phyloP scores from a whole-genome alignment of 2,329 filamentous ascomycete species.

The Septoria linicola region DNA sequence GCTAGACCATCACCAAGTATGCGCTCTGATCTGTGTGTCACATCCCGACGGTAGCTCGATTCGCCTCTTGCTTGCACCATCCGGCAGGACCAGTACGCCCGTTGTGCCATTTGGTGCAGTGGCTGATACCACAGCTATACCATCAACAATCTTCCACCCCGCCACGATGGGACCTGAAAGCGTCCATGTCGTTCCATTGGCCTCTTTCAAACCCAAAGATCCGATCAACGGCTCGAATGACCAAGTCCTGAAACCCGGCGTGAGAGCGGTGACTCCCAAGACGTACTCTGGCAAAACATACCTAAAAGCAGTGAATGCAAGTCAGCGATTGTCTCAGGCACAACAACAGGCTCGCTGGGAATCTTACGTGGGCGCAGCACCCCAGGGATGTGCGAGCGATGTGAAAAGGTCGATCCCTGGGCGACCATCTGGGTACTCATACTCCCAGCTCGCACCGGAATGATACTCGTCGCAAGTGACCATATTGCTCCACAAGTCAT shows the following conservation, averaged over 20 bases:
- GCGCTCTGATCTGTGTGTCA: background rate
- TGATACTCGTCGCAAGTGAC: constrained; percentile 39
- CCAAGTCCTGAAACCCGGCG: constrained; percentile 35
- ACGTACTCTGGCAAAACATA: constrained; percentile 46
- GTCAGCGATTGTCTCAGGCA: too few species aligned
- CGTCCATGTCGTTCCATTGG: constrained; percentile 32
- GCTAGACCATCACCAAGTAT: background rate
- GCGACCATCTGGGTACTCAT: constrained; percentile 40
- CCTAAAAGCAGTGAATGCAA: too few species aligned
- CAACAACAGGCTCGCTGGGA: too few species aligned
- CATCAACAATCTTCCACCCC: constrained; percentile 26
- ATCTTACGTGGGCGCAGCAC: too few species aligned
- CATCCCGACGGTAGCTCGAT: background rate
- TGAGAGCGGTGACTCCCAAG: constrained; percentile 31
- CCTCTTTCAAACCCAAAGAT: constrained; percentile 33
- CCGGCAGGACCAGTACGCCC: constrained; percentile 2
- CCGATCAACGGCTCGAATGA: constrained; percentile 31
- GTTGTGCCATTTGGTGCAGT: constrained; percentile 2
- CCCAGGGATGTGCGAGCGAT: constrained; percentile 47
- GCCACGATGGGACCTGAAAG: constrained; percentile 30
- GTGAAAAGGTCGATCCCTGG: constrained; percentile 48
- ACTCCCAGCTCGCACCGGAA: constrained; percentile 49
- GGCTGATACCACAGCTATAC: background rate
- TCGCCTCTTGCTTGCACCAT: background rate
- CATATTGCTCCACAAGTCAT: constrained; percentile 47